Base-by-base conservation (phyloP, 768 basidiomycete genomes). In the Boletus vinaceobasis region DNA sequence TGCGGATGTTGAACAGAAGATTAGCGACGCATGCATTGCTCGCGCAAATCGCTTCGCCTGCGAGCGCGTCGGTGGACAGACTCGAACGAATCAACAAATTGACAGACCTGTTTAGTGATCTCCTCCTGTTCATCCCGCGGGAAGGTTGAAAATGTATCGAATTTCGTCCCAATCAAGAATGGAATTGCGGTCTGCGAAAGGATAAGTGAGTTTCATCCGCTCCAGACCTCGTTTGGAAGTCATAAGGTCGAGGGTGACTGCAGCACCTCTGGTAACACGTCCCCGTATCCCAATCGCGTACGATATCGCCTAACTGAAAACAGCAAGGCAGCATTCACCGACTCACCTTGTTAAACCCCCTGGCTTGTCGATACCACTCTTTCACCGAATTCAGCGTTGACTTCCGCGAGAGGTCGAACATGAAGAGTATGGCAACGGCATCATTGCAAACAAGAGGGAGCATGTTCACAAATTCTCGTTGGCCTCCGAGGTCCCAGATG, bases 391-490 rank as follows among this genome's bases (percentile, higher is more conserved):
- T 98, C 59, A 99, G 74, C 40, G 97, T 99, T 56, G 91, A 92
- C 74, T 98, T 98, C 62, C 97, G 86, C 55, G 93, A 93, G 43
- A 99, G 81, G 77, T 99, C 97, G 70, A 99, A 99, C 97, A 98
- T 98, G 85, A 98, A 99, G 44, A 99, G 79, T 66, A 99, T 96
- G 38, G 97, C 97, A 54, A 98, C 95, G n/a, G 97, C 96, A 64
- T 98, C 96, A 68, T 98, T 98, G 75, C 94, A 98, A 60, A 98
- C 96, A 42, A 98, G 83, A 17, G 96, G 96, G 35, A 98, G 77
- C 95, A 98, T 98, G 75, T 96, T 96, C 62, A 99, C 97, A 73
- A 99, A 99, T 73, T 99, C 97, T 50, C 96, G 82, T 71, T 99
- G 96, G 45, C 93, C 94, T 60, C 94, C 94, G 53, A 97, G 77